Percentiles rank a stretch among this genome's conserved stretches.
phyloP scores from a whole-genome alignment of 2,329 filamentous ascomycete species.

The Penicillium frequentans region DNA sequence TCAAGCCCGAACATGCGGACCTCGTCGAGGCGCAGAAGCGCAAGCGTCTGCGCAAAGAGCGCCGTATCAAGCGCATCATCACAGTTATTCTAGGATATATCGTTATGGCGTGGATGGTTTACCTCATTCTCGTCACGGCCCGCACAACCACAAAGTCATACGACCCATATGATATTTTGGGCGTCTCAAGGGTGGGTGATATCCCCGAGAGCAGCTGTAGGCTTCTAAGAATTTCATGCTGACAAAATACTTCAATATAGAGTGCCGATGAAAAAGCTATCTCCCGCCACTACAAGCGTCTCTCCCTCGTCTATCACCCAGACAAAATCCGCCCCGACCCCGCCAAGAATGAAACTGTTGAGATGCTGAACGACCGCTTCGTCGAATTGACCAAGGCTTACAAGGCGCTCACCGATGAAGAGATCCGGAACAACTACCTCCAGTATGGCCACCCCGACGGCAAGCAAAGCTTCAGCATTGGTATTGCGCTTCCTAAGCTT shows the following conservation, averaged over 20 bases:
- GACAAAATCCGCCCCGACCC: conserved; percentile 86
- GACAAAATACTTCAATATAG: conserved; percentile 42
- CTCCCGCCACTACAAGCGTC: conserved; percentile 83
- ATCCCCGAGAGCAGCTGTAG: background rate
- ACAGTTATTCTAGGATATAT: conserved; percentile 76
- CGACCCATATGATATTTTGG: conserved; percentile 95
- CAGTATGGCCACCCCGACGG: conserved; percentile 96
- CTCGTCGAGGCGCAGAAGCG: conserved; percentile 79
- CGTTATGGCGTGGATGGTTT: conserved; percentile 85
- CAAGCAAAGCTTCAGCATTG: conserved; percentile 97
- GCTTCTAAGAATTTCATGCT: background rate
- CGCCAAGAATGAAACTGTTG: conserved; percentile 83
- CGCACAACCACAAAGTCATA: conserved; percentile 74
- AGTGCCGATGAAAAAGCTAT: conserved; percentile 85
- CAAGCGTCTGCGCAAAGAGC: conserved; percentile 85
- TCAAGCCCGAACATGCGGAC: conserved; percentile 77
- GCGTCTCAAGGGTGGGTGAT: conserved; percentile 70
- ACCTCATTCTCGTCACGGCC: conserved; percentile 80
- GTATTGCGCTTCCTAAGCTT: conserved; percentile 90
- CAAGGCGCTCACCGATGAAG: conserved; percentile 96
- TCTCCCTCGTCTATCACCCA: conserved; percentile 85
- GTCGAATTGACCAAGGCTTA: conserved; percentile 97
- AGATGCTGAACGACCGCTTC: conserved; percentile 81
- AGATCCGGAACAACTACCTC: conserved; percentile 93
- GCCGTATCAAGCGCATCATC: conserved; percentile 80